A percentile compares a stretch with the other conserved stretches of the same genome.
phyloP scores from a whole-genome alignment of 352 stramenopile species.

The Blastocystis sp. region DNA sequence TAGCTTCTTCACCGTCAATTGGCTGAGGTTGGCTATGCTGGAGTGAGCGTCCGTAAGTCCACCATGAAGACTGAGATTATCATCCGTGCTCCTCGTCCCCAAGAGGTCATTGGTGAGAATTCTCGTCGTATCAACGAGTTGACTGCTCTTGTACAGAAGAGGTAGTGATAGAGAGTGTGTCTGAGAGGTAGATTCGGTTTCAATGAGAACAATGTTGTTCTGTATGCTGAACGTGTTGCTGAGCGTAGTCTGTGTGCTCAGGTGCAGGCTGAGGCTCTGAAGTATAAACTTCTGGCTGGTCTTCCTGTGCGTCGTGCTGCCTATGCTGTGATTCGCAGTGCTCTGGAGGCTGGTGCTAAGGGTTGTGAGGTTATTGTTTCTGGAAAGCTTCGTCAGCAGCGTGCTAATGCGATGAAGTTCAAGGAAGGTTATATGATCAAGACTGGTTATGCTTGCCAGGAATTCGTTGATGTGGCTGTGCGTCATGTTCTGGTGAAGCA shows the following conservation, averaged over 20 bases:
- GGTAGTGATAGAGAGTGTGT: constrained; percentile 63
- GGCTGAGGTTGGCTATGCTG: constrained; percentile 68
- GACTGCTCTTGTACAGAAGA: constrained; percentile 97
- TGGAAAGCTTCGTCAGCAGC: constrained; percentile 94
- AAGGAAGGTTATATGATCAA: constrained; percentile 99
- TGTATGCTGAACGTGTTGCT: constrained; percentile 95
- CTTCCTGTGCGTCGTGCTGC: constrained; percentile 93
- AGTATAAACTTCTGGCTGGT: constrained; percentile 96
- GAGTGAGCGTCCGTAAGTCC: constrained; percentile 95
- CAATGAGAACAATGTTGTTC: constrained; percentile 84
- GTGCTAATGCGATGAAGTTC: constrained; percentile 99
- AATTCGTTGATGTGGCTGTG: constrained; percentile 95
- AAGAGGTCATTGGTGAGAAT: constrained; percentile 98
- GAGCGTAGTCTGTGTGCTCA: constrained; percentile 96
- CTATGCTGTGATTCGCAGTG: constrained; percentile 96
- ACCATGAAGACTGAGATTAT: constrained; percentile 98
- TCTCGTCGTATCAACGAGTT: constrained; percentile 96
- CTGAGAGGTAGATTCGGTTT: constrained; percentile 74
- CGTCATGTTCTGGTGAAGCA: constrained; percentile 98
- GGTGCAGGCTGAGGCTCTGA: constrained; percentile 94
- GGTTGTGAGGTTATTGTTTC: constrained; percentile 96
- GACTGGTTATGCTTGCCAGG: constrained; percentile 89
- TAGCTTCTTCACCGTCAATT: constrained; percentile 89
- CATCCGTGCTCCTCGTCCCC: constrained; percentile 94
- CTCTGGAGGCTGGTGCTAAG: constrained; percentile 98